A percentile compares a stretch with the other conserved stretches of the same genome.
phyloP scores from a whole-genome alignment of 305 asterid genomes.

The Fraxinus floribunda region DNA sequence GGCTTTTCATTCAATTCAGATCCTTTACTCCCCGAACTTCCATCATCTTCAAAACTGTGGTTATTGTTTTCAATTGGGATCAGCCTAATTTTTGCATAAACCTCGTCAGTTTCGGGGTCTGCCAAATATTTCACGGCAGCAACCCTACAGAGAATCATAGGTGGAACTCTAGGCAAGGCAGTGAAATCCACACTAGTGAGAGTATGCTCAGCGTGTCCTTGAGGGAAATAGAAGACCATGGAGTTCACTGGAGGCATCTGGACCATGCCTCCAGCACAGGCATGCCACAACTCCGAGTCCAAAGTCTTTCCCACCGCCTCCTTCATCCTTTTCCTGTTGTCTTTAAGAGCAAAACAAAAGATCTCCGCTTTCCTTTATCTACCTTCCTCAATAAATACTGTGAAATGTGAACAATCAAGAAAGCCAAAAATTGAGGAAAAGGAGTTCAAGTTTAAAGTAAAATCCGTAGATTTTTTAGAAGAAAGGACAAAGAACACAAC shows the following conservation, averaged over 20 bases:
- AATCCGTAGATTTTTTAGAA: neutral
- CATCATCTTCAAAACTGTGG: constrained; percentile 31
- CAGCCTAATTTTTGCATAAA: constrained; percentile 51
- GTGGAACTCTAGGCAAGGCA: constrained; percentile 54
- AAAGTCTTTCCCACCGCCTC: constrained; percentile 53
- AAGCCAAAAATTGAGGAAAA: neutral
- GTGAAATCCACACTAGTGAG: constrained; percentile 67
- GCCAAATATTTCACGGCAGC: constrained; percentile 64
- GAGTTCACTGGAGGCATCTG: neutral
- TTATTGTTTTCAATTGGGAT: constrained; percentile 48
- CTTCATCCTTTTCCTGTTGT: constrained; percentile 22
- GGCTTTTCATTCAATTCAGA: constrained; percentile 41
- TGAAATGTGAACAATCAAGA: constrained; percentile 14
- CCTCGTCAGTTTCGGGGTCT: constrained; percentile 66
- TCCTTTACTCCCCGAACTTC: constrained; percentile 27
- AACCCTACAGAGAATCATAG: constrained; percentile 71
- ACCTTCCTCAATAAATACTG: constrained; percentile 30
- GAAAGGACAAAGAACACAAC: neutral
- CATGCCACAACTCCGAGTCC: constrained; percentile 39
- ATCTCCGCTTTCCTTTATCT: constrained; percentile 2
- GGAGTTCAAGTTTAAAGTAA: neutral
- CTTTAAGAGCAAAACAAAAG: neutral
- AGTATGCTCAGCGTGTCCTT: constrained; percentile 78
- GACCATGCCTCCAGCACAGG: neutral
- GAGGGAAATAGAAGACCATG: constrained; percentile 53